These are phyloP conservation scores for Chionographis japonica DNA, from an alignment of 106 monocot species.

Conservation along the genomic window DNA sequence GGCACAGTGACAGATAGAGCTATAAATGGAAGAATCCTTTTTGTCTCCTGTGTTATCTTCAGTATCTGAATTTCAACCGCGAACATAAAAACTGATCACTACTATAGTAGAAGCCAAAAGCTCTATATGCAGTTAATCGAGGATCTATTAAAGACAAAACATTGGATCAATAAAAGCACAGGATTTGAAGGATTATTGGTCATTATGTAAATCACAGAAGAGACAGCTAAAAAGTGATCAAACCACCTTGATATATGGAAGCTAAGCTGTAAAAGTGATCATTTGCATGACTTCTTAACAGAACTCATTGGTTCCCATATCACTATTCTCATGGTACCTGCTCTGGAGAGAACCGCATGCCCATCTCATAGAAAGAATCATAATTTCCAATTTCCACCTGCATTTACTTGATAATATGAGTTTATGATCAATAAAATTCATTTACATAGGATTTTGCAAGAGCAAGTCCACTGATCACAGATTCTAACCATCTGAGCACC, in stretches of 20 bases:
- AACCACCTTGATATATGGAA: too few species aligned
- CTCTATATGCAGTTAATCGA: neutral
- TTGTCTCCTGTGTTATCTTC: conserved; percentile 69
- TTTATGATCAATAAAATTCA: neutral
- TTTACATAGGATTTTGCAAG: neutral
- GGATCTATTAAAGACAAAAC: neutral
- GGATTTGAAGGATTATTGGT: too few species aligned
- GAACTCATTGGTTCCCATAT: too few species aligned
- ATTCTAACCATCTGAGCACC: conserved; percentile 86
- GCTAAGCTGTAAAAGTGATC: too few species aligned
- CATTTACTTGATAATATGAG: conserved; percentile 2
- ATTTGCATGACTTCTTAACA: too few species aligned
- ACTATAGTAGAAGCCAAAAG: too few species aligned
- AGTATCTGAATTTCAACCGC: conserved; percentile 49
- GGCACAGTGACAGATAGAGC: conserved; percentile 90
- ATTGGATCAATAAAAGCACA: neutral
- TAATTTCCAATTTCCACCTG: conserved; percentile 98
- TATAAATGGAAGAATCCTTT: conserved; percentile 53
- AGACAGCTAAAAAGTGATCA: too few species aligned
- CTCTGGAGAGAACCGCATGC: conserved; percentile 70
- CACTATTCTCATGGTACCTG: conserved; percentile 33
- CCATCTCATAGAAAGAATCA: conserved; percentile 90
- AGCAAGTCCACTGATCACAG: neutral
- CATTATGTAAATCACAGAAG: too few species aligned
- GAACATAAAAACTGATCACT: neutral